Evolutionary conservation across 768 basidiomycete genomes (phyloP), one percentile per base, ranked within the genome.

Genomic region (Panellus pusillus): DNA sequence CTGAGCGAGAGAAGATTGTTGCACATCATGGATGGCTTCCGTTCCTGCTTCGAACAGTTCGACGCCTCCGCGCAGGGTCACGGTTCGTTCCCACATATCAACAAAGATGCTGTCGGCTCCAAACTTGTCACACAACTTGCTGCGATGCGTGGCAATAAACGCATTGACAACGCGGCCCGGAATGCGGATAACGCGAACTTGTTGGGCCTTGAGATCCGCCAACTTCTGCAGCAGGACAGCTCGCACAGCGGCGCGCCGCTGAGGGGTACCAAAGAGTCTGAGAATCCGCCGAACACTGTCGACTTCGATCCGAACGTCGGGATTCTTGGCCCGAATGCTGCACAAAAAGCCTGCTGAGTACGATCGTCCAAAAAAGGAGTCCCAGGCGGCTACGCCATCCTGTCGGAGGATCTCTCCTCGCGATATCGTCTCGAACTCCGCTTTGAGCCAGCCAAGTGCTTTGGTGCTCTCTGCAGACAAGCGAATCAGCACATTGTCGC

Each of bases 341-440:
- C 69, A 60, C 43, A 91, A 47, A 63, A 78, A 89, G 0, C 13
- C 18, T 0, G 43, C 37, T 0, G 87, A 87, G 6, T 67, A 67
- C 0, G 60, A 52, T 4, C 72, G 57, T 18, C 63, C 63, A 55
- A 92, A 85, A 66, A 81, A 90, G 4, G 74, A 70, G 54, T 91
- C 84, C 89, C 89, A 92, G 8, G 79, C 69, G 1, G 74, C 68
- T 37, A 78, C 77, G 27, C 77, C 80, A 41, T 81, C 75, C 15
- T 78, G 61, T 24, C 68, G 73, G 31, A 89, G 65, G 2, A 77
- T 69, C 57, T 91, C 85, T 1, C 89, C 89, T 2, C 75, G 78
- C 0, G 86, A 63, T 11, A 86, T 70, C n/a, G 73, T 73, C 62
- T 89, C 86, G 18, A 89, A 74, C 56, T 83, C 75, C 2, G 71